A percentile compares a stretch with the other conserved stretches of the same genome.
Evolutionary conservation across 306 rosid genomes (phyloP).

Genomic region (Begonia fuchsioides): DNA sequence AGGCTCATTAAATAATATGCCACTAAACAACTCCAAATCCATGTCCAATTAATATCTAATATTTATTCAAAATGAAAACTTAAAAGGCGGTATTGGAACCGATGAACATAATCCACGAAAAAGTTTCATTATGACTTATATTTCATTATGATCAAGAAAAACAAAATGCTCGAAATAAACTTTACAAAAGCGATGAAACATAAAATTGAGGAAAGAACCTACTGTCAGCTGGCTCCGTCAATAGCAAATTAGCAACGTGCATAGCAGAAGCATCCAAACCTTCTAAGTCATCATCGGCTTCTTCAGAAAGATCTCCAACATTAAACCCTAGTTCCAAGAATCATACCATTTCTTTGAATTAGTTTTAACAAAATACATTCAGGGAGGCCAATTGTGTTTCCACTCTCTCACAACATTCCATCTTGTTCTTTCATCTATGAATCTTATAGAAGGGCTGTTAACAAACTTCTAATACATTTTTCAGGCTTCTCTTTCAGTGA

Average conservation of each 20-base stretch:
- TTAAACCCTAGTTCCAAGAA: slow-evolving; percentile 57
- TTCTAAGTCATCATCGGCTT: slow-evolving; percentile 75
- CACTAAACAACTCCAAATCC: not conserved
- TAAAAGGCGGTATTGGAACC: too few relatives aligned
- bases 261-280: slow-evolving; percentile 93
- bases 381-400: too few relatives aligned
- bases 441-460: not conserved
- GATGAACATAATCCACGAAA: too few relatives aligned
- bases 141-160: too few relatives aligned
- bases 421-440: not conserved
- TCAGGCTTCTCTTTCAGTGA: not conserved
- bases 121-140: too few relatives aligned
- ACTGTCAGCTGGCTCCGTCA: slow-evolving; percentile 88
- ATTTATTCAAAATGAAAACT: too few relatives aligned
- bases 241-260: slow-evolving; percentile 84
- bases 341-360: not conserved
- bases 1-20: not conserved
- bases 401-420: not conserved
- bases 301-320: slow-evolving; percentile 80
- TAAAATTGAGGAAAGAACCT: slow-evolving; percentile 25
- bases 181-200: too few relatives aligned
- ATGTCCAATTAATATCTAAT: too few relatives aligned
- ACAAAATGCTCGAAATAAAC: too few relatives aligned
- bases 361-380: not conserved
- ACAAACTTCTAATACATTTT: slow-evolving; percentile 2